Evolutionary conservation across 2,329 filamentous ascomycete species (phyloP).

Genomic region (Paecilomyces fulvus): DNA sequence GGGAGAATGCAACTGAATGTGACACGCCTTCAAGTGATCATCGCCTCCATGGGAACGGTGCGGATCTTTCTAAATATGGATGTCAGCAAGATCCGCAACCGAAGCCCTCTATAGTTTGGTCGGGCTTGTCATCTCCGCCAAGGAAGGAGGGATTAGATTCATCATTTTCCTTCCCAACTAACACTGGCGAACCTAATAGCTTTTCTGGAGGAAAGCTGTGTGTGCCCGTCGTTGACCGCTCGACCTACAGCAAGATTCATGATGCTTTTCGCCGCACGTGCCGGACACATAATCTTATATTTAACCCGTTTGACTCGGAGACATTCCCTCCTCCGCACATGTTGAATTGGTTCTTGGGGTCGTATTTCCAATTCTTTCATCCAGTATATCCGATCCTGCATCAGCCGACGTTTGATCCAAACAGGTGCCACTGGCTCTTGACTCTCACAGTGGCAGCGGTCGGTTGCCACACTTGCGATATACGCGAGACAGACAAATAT

Average conservation of each 20-base stretch:
- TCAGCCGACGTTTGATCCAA: slow-evolving; percentile 26
- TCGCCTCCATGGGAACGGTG: slow-evolving; percentile 18
- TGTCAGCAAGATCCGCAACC: slow-evolving; percentile 13
- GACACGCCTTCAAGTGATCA: slow-evolving; percentile 18
- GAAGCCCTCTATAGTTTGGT: slow-evolving; percentile 5
- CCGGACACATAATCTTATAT: slow-evolving; percentile 20
- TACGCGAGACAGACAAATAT: slow-evolving; percentile 18
- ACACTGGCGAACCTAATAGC: slow-evolving; percentile 10
- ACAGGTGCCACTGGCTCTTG: slow-evolving; percentile 32
- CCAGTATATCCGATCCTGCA: slow-evolving; percentile 34
- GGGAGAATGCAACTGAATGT: slow-evolving; percentile 12
- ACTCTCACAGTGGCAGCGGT: slow-evolving; percentile 32
- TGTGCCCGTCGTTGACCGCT: slow-evolving; percentile 12
- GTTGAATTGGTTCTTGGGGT: slow-evolving; percentile 23
- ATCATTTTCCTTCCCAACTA: slow-evolving; percentile 18
- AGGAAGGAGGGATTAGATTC: slow-evolving; percentile 5
- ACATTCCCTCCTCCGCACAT: slow-evolving; percentile 19
- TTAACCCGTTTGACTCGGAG: slow-evolving; percentile 20
- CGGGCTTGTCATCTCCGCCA: slow-evolving; percentile 6
- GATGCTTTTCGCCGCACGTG: slow-evolving; percentile 24
- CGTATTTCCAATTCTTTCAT: slow-evolving; percentile 33
- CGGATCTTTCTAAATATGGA: slow-evolving; percentile 17
- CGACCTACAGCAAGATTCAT: slow-evolving; percentile 21
- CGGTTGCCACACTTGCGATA: slow-evolving; percentile 29
- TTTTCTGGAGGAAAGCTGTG: slow-evolving; percentile 9